Conservation (phyloP, 2,329 filamentous ascomycete genomes). For the Stemphylium lycopersici region DNA sequence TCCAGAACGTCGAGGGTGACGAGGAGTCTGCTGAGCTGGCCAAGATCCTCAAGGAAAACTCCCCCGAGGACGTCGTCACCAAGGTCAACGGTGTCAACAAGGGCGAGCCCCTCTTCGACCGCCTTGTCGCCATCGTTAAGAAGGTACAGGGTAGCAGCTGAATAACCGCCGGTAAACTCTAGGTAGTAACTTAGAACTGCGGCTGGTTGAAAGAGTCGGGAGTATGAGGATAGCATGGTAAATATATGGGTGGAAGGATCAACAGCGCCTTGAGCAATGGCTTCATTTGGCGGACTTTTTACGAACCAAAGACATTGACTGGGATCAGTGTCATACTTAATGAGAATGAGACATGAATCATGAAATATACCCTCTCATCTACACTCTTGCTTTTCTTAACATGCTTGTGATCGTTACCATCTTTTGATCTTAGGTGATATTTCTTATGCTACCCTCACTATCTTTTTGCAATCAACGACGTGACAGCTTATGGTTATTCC, state of each 20-base stretch:
- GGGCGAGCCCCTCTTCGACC: constrained; percentile 76
- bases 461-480: too few species aligned
- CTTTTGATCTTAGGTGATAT: too few species aligned
- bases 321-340: constrained; percentile 16
- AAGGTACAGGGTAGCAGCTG: constrained; percentile 68
- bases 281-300: constrained; percentile 5
- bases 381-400: background rate
- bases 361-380: constrained; percentile 17
- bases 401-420: too few species aligned
- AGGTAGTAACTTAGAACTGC: constrained; percentile 1
- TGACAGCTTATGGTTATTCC: too few species aligned
- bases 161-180: constrained; percentile 25
- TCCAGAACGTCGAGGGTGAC: constrained; percentile 92
- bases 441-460: too few species aligned
- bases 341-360: constrained; percentile 26
- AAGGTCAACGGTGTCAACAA: constrained; percentile 82
- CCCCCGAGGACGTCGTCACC: constrained; percentile 74
- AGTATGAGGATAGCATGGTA: constrained; percentile 6
- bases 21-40: constrained; percentile 87
- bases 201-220: background rate
- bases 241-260: constrained; percentile 6
- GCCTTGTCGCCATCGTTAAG: constrained; percentile 78
- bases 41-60: constrained; percentile 78
- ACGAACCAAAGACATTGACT: constrained; percentile 13
- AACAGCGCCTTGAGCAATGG: constrained; percentile 15